These are phyloP conservation scores for Artemisia tridentata DNA, from an alignment of 129 eudicot genomes.

Conservation along the genomic window DNA sequence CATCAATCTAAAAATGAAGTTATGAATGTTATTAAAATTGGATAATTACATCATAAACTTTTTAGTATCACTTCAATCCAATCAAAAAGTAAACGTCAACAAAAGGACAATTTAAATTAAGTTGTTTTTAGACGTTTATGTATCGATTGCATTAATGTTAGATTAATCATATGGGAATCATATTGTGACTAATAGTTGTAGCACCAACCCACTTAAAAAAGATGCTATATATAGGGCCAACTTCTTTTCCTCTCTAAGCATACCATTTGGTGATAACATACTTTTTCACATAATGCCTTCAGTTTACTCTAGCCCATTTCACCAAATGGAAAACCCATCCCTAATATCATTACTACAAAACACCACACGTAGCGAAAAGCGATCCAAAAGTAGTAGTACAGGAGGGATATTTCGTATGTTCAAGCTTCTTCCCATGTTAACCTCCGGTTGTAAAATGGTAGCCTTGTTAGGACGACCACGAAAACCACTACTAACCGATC, in stretches of 20 bases:
- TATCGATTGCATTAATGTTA: too few species aligned
- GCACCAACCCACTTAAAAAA: not conserved
- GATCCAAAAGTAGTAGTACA: conserved; percentile 33
- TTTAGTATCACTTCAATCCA: not conserved
- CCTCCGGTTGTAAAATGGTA: conserved; percentile 85
- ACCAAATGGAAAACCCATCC: conserved; percentile 59
- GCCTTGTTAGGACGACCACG: conserved; percentile 61
- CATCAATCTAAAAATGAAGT: conserved; percentile 13
- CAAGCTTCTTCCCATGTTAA: conserved; percentile 85
- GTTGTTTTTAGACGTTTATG: not conserved
- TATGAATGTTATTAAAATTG: not conserved
- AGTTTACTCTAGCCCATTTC: conserved; percentile 52
- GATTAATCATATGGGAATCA: too few species aligned
- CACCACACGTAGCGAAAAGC: conserved; percentile 38
- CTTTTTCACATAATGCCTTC: conserved; percentile 40
- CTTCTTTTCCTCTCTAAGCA: conserved; percentile 12
- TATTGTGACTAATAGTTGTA: conserved; percentile 5
- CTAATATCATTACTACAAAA: conserved; percentile 55
- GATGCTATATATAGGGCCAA: conserved; percentile 6
- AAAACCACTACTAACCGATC: conserved; percentile 47
- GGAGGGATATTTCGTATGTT: conserved; percentile 78
- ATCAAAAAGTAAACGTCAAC: not conserved
- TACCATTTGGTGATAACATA: not conserved
- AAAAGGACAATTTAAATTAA: not conserved
- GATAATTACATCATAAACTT: conserved; percentile 3